Evolutionary conservation across 2,329 filamentous ascomycete genomes (phyloP).

Genomic region (Diaporthe aspalathi): DNA sequence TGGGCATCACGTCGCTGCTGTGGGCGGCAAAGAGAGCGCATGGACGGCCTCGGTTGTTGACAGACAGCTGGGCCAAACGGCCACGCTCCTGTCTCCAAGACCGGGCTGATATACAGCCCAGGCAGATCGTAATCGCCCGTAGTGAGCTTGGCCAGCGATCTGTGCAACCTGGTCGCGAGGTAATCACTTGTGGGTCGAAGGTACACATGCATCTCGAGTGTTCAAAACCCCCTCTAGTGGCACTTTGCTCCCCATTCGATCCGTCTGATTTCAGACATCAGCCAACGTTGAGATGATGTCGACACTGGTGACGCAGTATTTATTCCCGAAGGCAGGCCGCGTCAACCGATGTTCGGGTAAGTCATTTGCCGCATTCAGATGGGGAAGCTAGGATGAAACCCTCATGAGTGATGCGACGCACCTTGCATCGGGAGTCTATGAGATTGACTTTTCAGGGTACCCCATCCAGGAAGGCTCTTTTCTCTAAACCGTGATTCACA

Average conservation of each 20-base stretch:
- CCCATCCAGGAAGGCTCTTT: background rate
- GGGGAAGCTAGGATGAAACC: slow-evolving; percentile 17
- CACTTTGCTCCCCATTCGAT: background rate
- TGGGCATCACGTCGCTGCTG: background rate
- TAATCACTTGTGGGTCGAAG: slow-evolving; percentile 11
- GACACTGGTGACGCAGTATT: background rate
- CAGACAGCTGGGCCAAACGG: background rate
- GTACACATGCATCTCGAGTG: background rate
- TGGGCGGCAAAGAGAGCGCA: background rate
- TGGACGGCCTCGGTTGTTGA: background rate
- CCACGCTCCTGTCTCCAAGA: background rate
- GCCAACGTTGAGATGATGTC: background rate
- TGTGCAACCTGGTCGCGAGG: background rate
- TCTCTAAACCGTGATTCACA: background rate
- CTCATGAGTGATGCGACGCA: background rate
- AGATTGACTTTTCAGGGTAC: background rate
- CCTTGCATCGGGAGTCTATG: background rate
- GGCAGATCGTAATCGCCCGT: slow-evolving; percentile 22
- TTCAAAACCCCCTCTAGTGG: background rate
- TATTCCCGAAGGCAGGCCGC: slow-evolving; percentile 6
- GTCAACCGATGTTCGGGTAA: slow-evolving; percentile 19
- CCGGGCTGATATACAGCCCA: slow-evolving; percentile 14
- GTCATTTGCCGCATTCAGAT: slow-evolving; percentile 15
- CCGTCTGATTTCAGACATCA: background rate
- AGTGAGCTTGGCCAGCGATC: slow-evolving; percentile 13